Base-by-base conservation (phyloP, 1,284 basidiomycete genomes). In the Rhizoctonia solani region DNA sequence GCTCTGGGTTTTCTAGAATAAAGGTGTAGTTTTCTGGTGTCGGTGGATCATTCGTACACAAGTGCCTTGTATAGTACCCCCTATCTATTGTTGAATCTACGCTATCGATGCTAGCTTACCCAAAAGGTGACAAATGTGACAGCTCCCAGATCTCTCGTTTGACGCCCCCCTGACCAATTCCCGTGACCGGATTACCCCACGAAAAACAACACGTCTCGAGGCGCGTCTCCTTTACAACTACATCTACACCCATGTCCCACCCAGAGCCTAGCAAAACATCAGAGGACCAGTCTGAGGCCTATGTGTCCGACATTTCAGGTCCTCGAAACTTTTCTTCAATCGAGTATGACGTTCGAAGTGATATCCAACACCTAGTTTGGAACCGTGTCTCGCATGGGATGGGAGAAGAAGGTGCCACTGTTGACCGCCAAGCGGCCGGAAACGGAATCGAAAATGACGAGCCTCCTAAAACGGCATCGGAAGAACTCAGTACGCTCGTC, bases 1-100 rank as follows among this genome's bases (percentile, higher is more conserved):
- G 63, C 65, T 69, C 6, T 69, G 68, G 68, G 32, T 53, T 21
- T 69, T 69, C 25, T 63, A 63, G 47, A 16, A 21, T 21, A 21
- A 16, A 27, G 14, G 41, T 44, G n/a, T 5, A 44, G 41, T 4
- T n/a, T 39, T 16, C 14, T 21, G 41, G 14, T 44, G 41, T 34
- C 32, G 32, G 11, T 11, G 32, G 32, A 34, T 34, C 32, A 34
- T 34, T 34, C 32, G 11, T 11, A 4, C 32, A 34, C 4, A 34
- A 34, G 23, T 49, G 19, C 46, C 27, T 21, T 49, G 27, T 27
- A 49, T 23, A 49, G 23, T 23, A 49, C 27, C 23, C 11, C 13
- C 23, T 49, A 49, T 21, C 23, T 49, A 34, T 34, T 34, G 32
- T 34, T 34, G 32, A 34, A 34, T 34, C 32, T 34, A 34, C 11